phyloP scores from a whole-genome alignment of 1,139 yeast species.

The Debaryomycetaceae sp. region DNA sequence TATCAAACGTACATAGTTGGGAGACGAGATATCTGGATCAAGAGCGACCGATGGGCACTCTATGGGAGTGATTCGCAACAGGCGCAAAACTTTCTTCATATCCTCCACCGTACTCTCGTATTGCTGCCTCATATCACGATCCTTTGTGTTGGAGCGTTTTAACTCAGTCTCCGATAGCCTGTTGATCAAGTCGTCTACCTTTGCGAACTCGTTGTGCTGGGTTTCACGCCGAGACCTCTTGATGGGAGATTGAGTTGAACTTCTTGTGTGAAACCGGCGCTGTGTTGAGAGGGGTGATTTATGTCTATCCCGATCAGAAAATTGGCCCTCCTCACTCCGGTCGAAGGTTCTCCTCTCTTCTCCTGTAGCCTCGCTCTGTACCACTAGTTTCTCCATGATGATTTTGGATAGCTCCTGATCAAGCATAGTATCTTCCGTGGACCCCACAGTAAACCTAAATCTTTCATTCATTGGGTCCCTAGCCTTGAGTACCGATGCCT shows the following conservation, averaged over 20 bases:
- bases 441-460: background rate
- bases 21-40: background rate
- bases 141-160: background rate
- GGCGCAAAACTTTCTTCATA: background rate
- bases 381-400: background rate
- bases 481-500: too few relatives aligned
- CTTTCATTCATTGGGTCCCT: background rate
- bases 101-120: background rate
- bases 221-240: background rate
- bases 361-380: background rate
- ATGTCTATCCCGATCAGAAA: background rate
- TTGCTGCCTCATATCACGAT: background rate
- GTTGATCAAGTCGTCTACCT: conserved; percentile 1
- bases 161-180: background rate
- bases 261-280: background rate
- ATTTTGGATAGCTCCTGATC: conserved; percentile 1
- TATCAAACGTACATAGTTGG: background rate
- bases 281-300: background rate
- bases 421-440: background rate
- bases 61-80: background rate
- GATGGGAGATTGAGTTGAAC: conserved; percentile 1
- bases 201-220: background rate
- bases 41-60: background rate
- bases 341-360: background rate
- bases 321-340: background rate